Conservation (phyloP, 768 basidiomycete genomes). For the Macrolepiota fuliginosa region DNA sequence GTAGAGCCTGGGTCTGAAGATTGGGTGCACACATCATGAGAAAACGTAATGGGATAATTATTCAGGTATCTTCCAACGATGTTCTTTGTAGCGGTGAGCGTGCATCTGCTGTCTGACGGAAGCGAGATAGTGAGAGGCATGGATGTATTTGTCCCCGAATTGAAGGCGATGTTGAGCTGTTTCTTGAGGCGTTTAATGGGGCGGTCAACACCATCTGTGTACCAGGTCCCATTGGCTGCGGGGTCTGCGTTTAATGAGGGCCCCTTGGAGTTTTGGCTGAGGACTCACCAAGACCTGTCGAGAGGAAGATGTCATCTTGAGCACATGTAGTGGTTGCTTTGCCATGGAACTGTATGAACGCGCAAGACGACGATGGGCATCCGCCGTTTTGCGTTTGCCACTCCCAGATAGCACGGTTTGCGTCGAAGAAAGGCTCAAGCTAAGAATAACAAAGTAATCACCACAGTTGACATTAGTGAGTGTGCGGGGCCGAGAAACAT, state of each 20-base stretch:
- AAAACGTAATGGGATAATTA: constrained; percentile 26
- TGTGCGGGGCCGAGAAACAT: neutral
- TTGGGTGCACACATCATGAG: constrained; percentile 27
- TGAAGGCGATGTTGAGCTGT: constrained; percentile 27
- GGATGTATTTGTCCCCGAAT: neutral
- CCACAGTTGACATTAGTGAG: neutral
- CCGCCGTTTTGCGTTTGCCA: constrained; percentile 39
- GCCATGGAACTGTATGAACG: constrained; percentile 47
- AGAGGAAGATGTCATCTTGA: constrained; percentile 40
- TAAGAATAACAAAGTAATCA: constrained; percentile 14
- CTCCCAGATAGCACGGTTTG: constrained; percentile 30
- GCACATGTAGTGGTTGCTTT: constrained; percentile 37
- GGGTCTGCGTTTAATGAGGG: neutral
- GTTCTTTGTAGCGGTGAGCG: constrained; percentile 38
- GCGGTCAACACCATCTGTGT: constrained; percentile 28
- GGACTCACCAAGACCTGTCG: constrained; percentile 40
- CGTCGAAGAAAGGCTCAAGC: constrained; percentile 46
- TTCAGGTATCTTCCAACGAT: constrained; percentile 46
- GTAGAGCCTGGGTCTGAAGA: constrained; percentile 11
- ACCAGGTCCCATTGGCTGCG: constrained; percentile 31
- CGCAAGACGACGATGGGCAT: constrained; percentile 37
- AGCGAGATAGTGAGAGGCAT: constrained; percentile 37
- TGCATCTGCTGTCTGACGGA: constrained; percentile 38
- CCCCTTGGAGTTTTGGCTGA: neutral
- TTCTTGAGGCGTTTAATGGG: constrained; percentile 35